Conservation (phyloP, 2,329 filamentous ascomycete genomes). For the Fusarium oligoseptatum region DNA sequence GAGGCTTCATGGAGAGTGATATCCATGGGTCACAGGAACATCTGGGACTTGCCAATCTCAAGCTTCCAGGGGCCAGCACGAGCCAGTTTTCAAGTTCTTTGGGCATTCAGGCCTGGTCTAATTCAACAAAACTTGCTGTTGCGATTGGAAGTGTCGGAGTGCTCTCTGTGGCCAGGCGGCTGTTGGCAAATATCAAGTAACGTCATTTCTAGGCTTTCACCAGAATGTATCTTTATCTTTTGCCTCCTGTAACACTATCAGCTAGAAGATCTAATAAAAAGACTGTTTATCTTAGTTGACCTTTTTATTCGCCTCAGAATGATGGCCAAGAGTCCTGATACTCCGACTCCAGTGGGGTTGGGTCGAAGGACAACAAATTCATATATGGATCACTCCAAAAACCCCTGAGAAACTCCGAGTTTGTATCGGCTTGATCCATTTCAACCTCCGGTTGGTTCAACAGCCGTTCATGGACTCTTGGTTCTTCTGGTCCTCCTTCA, state of each 20-base stretch:
- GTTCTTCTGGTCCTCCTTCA: not conserved
- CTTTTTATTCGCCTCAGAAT: not conserved
- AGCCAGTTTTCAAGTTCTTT: not conserved
- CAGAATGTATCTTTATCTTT: not conserved
- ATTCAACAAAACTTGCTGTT: not conserved
- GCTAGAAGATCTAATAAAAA: not conserved
- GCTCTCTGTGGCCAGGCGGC: not conserved
- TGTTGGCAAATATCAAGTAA: not conserved
- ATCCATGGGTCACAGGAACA: slow-evolving; percentile 43
- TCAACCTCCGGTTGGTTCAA: not conserved
- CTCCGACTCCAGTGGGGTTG: not conserved
- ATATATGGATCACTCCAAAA: slow-evolving; percentile 37
- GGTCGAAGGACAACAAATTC: slow-evolving; percentile 26
- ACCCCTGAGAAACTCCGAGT: slow-evolving; percentile 14
- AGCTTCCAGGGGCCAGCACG: not conserved
- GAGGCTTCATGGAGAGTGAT: slow-evolving; percentile 42
- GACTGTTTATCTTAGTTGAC: not conserved
- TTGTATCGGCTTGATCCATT: slow-evolving; percentile 1
- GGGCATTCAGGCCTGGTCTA: not conserved
- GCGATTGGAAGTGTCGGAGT: not conserved
- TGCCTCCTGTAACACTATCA: not conserved
- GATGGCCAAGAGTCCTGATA: not conserved
- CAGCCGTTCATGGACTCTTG: not conserved
- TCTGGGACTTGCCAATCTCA: slow-evolving; percentile 28
- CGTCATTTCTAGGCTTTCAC: not conserved